Conservation (phyloP, 768 basidiomycete genomes). For the Serendipita sp. region DNA sequence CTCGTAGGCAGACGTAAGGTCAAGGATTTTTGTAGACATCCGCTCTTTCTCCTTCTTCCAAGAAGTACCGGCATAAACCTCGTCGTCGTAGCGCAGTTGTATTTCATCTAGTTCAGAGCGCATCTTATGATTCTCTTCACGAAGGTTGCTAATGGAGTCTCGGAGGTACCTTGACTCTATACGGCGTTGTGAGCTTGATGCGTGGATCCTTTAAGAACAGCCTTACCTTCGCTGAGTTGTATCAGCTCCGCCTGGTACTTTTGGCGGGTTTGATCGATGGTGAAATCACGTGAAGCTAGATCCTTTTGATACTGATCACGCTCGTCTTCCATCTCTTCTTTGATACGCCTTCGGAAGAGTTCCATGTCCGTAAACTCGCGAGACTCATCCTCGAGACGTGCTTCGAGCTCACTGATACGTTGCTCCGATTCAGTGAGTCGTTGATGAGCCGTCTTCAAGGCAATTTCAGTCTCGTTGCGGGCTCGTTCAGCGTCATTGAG, state of each 20-base stretch:
- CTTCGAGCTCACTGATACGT: constrained; percentile 42
- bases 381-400: constrained; percentile 50
- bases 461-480: constrained; percentile 33
- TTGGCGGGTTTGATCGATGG: constrained; percentile 65
- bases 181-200: constrained; percentile 7
- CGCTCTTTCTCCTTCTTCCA: constrained; percentile 86
- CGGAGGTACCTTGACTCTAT: constrained; percentile 65
- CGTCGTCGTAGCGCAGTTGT: constrained; percentile 59
- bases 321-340: constrained; percentile 64
- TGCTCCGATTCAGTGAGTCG: constrained; percentile 35
- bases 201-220: background rate
- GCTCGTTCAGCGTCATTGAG: constrained; percentile 47
- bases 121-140: constrained; percentile 65
- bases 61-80: constrained; percentile 56
- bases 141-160: constrained; percentile 56
- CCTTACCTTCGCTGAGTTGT: constrained; percentile 59
- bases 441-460: constrained; percentile 37
- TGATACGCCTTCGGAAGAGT: constrained; percentile 47
- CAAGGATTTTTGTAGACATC: constrained; percentile 64
- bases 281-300: constrained; percentile 62
- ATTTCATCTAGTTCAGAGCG: constrained; percentile 64
- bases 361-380: constrained; percentile 51
- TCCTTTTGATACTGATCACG: constrained; percentile 67
- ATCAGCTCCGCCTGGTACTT: constrained; percentile 78
- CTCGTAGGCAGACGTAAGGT: constrained; percentile 62